These are phyloP conservation scores for Typha latifolia DNA, from an alignment of 176 grass and related monocot genomes.

Conservation along the genomic window DNA sequence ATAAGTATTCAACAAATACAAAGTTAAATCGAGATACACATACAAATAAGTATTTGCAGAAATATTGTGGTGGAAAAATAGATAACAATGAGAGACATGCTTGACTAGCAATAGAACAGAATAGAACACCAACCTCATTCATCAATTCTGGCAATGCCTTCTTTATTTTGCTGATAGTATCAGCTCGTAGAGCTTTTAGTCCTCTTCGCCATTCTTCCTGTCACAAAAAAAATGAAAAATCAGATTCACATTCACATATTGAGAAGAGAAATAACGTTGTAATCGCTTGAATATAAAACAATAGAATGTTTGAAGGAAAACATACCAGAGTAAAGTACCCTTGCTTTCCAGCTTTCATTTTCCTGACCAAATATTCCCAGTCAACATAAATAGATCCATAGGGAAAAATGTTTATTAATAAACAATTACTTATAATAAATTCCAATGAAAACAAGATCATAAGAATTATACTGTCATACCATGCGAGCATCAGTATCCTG, in stretches of 20 bases:
- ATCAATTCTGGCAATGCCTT: conserved; percentile 83
- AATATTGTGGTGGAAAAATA: not conserved
- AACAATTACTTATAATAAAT: not conserved
- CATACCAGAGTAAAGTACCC: conserved; percentile 92
- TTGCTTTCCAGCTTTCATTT: conserved; percentile 96
- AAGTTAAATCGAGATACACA: conserved; percentile 12
- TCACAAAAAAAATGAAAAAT: conserved; percentile 5
- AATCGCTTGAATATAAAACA: not conserved
- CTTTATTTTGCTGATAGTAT: conserved; percentile 85
- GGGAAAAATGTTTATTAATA: not conserved
- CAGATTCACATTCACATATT: not conserved
- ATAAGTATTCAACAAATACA: conserved; percentile 10
- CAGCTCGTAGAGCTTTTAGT: conserved; percentile 80
- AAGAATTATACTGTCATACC: conserved; percentile 34
- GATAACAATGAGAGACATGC: not conserved
- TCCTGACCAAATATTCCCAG: conserved; percentile 43
- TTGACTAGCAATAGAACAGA: not conserved
- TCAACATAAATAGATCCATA: conserved; percentile 16
- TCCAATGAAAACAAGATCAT: not conserved
- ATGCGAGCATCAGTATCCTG: conserved; percentile 98
- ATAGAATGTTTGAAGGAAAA: conserved; percentile 1
- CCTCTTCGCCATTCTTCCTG: conserved; percentile 95
- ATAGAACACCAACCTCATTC: conserved; percentile 66
- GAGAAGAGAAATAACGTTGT: not conserved
- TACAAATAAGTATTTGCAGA: not conserved